Base-by-base conservation (phyloP, 352 stramenopile species). In the Globisporangium apiculatum region DNA sequence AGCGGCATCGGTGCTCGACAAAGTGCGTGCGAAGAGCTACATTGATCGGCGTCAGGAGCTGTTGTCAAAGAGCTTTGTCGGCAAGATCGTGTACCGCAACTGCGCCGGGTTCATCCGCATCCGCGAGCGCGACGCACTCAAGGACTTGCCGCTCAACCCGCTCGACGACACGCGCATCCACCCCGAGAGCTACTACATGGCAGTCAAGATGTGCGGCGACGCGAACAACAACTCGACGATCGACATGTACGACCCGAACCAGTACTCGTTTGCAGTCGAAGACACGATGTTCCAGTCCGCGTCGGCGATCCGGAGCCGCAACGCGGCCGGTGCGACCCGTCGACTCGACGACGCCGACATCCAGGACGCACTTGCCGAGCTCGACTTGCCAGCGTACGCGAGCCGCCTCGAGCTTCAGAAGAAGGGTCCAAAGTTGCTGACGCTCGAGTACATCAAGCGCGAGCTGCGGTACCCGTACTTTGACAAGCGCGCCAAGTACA, bases 171-270 rank as follows among this genome's bases (percentile, higher is more conserved):
- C 86, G 0, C 72, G 86, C 43, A 94, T 96, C 53, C 86, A 96
- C 51, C 86, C 86, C 3, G 86, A 96, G 61, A 96, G 86, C 45
- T 96, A 96, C 63, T 96, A 93, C 63, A 96, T 96, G 86, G 86
- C 86, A 10, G 86, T 96, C 17, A 94, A 94, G 54, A 96, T 96
- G 66, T 96, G 86, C 60, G 86, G 86, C 53, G 84, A 96, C 60
- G 86, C 86, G 7, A 96, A 94, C 69, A 94, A 94, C 69, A 94
- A 96, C 62, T 93, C 84, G 40, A 94, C 84, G 4, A 94, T 96
- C 49, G 86, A 96, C 64, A 91, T 96, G 81, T 96, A 94, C 51
- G 86, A 96, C 41, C 86, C 86, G 40, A 92, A 93, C 49, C 84
- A 96, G 56, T 96, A 96, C 62, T 94, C 86, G 9, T 94, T 94